Evolutionary conservation across 768 basidiomycete species (phyloP).

Genomic region (Kwoniella mangroviensis): DNA sequence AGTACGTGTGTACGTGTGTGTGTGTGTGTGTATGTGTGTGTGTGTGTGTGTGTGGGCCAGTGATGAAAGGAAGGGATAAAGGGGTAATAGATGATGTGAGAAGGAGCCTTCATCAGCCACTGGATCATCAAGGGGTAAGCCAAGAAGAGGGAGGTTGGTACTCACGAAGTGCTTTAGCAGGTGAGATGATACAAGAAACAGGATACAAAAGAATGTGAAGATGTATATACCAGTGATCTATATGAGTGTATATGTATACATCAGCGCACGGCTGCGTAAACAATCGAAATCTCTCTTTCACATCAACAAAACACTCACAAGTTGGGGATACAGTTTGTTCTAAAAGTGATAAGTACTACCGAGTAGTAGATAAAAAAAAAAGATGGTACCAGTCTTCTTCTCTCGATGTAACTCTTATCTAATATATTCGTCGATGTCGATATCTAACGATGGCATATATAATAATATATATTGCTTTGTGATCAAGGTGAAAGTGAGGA

Average conservation of each 20-base stretch:
- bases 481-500: too few relatives aligned
- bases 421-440: too few relatives aligned
- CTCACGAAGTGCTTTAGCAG: neutral
- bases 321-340: too few relatives aligned
- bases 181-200: neutral
- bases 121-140: neutral
- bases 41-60: neutral
- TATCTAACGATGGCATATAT: too few relatives aligned
- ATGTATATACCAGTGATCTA: neutral
- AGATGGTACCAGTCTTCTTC: constrained; percentile 16
- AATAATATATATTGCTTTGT: too few relatives aligned
- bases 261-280: too few relatives aligned
- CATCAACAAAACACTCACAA: too few relatives aligned
- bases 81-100: neutral
- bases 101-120: neutral
- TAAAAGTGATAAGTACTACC: neutral
- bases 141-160: neutral
- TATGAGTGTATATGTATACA: neutral
- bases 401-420: too few relatives aligned
- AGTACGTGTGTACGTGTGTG: neutral
- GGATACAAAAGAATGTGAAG: neutral
- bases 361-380: neutral
- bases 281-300: neutral
- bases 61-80: constrained; percentile 3
- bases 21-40: neutral